Base-by-base conservation (phyloP, 352 stramenopile species). In the Phytophthora pistaciae region DNA sequence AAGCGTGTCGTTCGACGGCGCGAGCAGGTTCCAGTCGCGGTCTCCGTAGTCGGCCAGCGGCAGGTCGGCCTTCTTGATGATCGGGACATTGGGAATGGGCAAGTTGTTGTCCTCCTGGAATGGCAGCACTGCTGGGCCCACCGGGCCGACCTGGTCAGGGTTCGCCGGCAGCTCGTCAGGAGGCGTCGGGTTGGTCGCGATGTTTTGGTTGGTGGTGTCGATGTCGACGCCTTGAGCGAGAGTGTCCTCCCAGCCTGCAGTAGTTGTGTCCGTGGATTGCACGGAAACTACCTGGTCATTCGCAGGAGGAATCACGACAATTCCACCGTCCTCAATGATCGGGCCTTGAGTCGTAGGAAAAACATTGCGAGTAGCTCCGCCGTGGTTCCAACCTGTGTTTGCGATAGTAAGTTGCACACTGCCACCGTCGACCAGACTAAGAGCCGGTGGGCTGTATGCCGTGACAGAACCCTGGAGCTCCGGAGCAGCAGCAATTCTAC, bases 21-120 rank as follows among this genome's bases (percentile, higher is more conserved):
- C 58, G 6, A 83, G 56, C 40, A 83, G 58, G 56, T 83, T 80
- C 76, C 76, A 83, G 60, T 79, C 72, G 60, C 65, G 50, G 21
- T 57, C 36, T 16, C 65, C 61, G 25, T 72, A 78, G 23, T 62
- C 27, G 10, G 44, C 64, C 40, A 78, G 21, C 9, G 68, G 50
- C 60, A 69, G 65, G 31, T 70, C 66, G 2, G 71, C 40, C 40
- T 63, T 64, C 18, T 44, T 44, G 18, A 78, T 62, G 8, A 66
- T 52, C 1, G 71, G 67, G n/a, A 75, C 55, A 9, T 72, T 55
- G 10, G 60, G 60, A 56, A 62, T 61, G 13, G 61, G 29, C 18
- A 61, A 20, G 20, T 69, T 53, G 25, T 16, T 31, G 48, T 66
- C 57, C 1, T 50, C 40, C 49, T 66, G 61, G 18, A 53, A 55